phyloP scores from a whole-genome alignment of 2,329 filamentous ascomycete genomes.

The Lomentospora prolificans region DNA sequence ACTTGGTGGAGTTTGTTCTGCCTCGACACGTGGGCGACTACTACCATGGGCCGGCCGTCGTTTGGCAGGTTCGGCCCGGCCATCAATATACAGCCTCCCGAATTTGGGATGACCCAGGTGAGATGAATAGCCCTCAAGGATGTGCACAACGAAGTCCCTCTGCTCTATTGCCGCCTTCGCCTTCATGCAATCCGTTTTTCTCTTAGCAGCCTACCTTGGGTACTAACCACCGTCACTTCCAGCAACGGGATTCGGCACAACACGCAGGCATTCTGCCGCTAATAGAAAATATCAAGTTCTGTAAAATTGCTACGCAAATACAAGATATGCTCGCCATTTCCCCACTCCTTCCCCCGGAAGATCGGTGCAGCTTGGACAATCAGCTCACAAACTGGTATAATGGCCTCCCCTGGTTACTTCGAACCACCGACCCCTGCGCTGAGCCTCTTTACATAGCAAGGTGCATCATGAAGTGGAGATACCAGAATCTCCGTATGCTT shows the following conservation, averaged over 20 bases:
- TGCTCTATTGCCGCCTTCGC: no score
- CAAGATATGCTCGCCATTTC: conserved; percentile 65
- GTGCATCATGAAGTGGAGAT: conserved; percentile 74
- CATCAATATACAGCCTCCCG: conserved; percentile 56
- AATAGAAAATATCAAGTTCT: conserved; percentile 69
- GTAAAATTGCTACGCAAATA: conserved; percentile 67
- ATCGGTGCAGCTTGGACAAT: conserved; percentile 55
- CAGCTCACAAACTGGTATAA: conserved; percentile 66
- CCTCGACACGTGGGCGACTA: conserved; percentile 64
- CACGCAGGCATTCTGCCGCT: conserved; percentile 59
- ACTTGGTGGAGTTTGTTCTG: conserved; percentile 71
- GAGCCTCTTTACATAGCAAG: conserved; percentile 61
- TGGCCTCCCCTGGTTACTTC: conserved; percentile 55
- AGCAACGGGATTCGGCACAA: conserved; percentile 39
- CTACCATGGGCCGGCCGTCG: conserved; percentile 60
- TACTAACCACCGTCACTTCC: neutral
- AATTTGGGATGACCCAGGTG: conserved; percentile 36
- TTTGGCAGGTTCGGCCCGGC: conserved; percentile 58
- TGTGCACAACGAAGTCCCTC: no score
- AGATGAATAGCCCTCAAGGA: conserved; percentile 2
- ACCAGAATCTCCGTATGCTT: conserved; percentile 67
- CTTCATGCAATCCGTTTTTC: no score
- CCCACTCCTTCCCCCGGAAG: conserved; percentile 55
- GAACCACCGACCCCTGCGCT: conserved; percentile 56
- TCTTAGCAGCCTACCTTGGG: no score